phyloP scores from a whole-genome alignment of 2,329 filamentous ascomycete species.

The Daldinia sp. region DNA sequence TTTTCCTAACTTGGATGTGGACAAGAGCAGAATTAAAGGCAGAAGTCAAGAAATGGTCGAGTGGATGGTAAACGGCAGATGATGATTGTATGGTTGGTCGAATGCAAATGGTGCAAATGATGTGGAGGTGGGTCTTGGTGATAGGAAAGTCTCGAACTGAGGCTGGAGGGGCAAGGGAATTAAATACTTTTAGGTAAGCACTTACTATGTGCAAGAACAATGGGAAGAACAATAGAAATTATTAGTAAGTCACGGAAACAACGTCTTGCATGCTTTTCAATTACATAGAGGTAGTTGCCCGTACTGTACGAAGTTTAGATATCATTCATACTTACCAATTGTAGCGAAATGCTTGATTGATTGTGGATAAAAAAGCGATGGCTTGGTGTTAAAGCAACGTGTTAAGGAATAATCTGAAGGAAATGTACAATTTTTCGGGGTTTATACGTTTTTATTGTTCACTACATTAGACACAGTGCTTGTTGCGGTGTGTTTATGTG shows the following conservation, averaged over 20 bases:
- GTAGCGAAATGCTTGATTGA: background rate
- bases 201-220: background rate
- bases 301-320: background rate
- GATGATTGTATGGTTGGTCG: conserved; percentile 7
- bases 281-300: background rate
- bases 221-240: background rate
- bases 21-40: background rate
- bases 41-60: background rate
- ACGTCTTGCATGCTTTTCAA: background rate
- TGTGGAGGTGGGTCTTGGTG: background rate
- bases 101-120: background rate
- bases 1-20: background rate
- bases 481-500: background rate
- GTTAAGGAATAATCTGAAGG: background rate
- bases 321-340: background rate
- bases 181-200: background rate
- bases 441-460: background rate
- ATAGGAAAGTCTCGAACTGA: background rate
- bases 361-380: background rate
- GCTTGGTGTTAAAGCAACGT: background rate
- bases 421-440: background rate
- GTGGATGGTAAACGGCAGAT: background rate
- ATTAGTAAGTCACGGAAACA: background rate
- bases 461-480: background rate
- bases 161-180: conserved; percentile 16